Conservation (phyloP, 106 monocot genomes). For the Xerophyta viscosa region DNA sequence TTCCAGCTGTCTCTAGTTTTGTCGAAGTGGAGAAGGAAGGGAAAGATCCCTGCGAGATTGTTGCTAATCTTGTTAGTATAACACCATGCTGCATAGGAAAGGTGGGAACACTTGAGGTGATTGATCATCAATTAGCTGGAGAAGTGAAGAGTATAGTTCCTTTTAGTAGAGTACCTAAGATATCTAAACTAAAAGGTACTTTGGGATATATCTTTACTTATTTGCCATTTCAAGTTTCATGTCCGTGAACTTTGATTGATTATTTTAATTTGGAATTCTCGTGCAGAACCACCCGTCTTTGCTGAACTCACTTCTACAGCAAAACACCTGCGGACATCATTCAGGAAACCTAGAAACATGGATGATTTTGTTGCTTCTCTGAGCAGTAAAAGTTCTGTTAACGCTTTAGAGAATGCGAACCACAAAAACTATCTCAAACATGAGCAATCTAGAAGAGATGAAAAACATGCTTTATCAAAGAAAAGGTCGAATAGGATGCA, state of each 20-base stretch:
- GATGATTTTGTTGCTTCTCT: constrained; percentile 4
- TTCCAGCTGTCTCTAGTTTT: neutral
- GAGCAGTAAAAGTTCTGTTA: neutral
- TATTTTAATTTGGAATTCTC: neutral
- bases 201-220: neutral
- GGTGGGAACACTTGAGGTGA: neutral
- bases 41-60: neutral
- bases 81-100: constrained; percentile 2
- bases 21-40: neutral
- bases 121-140: neutral
- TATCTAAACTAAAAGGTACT: constrained; percentile 5
- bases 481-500: constrained; percentile 23
- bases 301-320: neutral
- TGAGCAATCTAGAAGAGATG: constrained; percentile 7
- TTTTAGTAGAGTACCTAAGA: neutral
- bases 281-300: neutral
- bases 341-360: constrained; percentile 11
- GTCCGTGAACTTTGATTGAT: too few species aligned
- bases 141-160: neutral
- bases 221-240: too few species aligned
- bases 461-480: constrained; percentile 13
- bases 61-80: constrained; percentile 5
- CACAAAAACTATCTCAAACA: constrained; percentile 6
- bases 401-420: neutral
- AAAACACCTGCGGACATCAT: constrained; percentile 7